phyloP scores from a whole-genome alignment of 2,329 filamentous ascomycete genomes.

The Cladobotryum protrusum region DNA sequence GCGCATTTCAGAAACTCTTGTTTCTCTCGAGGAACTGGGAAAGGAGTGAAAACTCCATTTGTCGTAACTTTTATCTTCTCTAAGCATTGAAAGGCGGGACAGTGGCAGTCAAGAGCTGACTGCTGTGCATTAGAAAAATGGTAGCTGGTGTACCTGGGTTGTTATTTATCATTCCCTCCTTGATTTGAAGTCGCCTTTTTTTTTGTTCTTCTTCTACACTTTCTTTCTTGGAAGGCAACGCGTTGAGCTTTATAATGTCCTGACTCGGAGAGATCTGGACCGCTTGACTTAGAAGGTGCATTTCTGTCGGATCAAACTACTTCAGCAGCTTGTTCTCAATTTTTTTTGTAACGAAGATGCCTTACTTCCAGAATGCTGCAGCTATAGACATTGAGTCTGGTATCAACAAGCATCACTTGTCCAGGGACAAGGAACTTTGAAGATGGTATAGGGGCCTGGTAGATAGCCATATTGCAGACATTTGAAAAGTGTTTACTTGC shows the following conservation, averaged over 20 bases:
- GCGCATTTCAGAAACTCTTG: slow-evolving; percentile 3
- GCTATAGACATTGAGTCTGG: neutral
- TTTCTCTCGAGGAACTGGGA: neutral
- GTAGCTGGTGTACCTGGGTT: slow-evolving; percentile 7
- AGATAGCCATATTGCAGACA: neutral
- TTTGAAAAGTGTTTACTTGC: neutral
- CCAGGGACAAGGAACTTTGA: neutral
- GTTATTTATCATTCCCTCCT: neutral
- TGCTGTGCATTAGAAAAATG: slow-evolving; percentile 7
- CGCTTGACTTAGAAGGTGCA: neutral
- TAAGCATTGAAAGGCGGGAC: slow-evolving; percentile 11
- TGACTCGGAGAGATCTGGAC: neutral
- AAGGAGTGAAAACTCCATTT: neutral
- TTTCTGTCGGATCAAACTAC: neutral
- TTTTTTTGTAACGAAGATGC: neutral
- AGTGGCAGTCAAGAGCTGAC: slow-evolving; percentile 6
- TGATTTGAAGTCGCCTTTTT: neutral
- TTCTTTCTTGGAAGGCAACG: neutral
- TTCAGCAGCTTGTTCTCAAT: neutral
- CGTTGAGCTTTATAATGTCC: neutral
- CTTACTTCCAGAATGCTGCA: neutral
- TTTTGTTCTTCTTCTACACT: neutral
- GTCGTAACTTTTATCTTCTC: slow-evolving; percentile 7
- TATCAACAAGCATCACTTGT: neutral
- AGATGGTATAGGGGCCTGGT: neutral